phyloP scores from a whole-genome alignment of 805 yeast genomes.

The Candida silvicultrix region DNA sequence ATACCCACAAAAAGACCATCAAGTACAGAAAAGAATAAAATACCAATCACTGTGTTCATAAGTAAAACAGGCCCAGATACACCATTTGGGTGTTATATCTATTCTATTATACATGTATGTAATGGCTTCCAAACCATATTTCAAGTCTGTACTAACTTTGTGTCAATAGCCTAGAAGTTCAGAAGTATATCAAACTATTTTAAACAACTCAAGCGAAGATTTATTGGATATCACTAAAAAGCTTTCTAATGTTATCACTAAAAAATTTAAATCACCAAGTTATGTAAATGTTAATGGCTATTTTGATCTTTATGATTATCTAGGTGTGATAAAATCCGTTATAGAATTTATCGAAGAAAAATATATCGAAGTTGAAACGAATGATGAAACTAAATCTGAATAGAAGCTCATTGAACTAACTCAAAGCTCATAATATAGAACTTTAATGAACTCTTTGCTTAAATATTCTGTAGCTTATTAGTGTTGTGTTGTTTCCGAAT shows the following conservation, averaged over 20 bases:
- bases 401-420: no score
- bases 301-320: slow-evolving; percentile 28
- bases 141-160: background rate
- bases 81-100: slow-evolving; percentile 37
- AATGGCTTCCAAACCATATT: background rate
- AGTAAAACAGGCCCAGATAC: slow-evolving; percentile 26
- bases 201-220: slow-evolving; percentile 34
- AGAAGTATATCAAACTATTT: slow-evolving; percentile 34
- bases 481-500: background rate
- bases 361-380: background rate
- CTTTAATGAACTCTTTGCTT: no score
- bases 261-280: slow-evolving; percentile 34
- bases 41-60: slow-evolving; percentile 32
- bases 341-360: slow-evolving; percentile 24
- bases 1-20: slow-evolving; percentile 4
- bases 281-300: slow-evolving; percentile 40
- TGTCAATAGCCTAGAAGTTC: slow-evolving; percentile 3
- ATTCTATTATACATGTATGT: slow-evolving; percentile 32
- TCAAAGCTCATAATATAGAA: no score
- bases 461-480: background rate
- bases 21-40: slow-evolving; percentile 1
- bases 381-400: no score
- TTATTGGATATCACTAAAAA: slow-evolving; percentile 37
- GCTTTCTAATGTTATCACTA: slow-evolving; percentile 33
- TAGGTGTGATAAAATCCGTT: slow-evolving; percentile 22